Base-by-base conservation (phyloP, 2,329 filamentous ascomycete genomes). In the Penicillium sp. region DNA sequence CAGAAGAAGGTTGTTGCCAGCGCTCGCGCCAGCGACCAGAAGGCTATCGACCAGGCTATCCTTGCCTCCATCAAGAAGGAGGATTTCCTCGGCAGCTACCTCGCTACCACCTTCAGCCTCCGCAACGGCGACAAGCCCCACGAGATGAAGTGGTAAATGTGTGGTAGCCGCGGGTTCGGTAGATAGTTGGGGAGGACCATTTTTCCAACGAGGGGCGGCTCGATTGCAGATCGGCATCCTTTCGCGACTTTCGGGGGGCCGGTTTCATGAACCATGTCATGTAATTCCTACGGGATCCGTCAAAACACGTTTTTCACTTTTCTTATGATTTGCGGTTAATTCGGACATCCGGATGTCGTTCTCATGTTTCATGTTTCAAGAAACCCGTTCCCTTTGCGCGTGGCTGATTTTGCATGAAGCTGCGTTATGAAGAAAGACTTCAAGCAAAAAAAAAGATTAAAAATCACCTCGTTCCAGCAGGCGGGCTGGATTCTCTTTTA, bases 111-210 rank as follows among this genome's bases (percentile, higher is more conserved):
- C 79, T 99, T 99, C 90, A 96, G 90, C 88, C 89, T 99, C 82
- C 90, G 93, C 84, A 97, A 93, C 86, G 94, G 94, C 77, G 93
- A 99, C 87, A 93, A 93, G 89, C 94, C 94, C 83, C 94, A 99
- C 85, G 91, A 96, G 88, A 97, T 99, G 94, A 90, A 91, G 83
- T 99, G 93, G 88, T 99, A 97, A 83, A 87, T 73, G 66, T 65
- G 70, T 65, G 68, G 70, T 68, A 67, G 73, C 71, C 70, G 72
- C 68, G 70, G 73, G 73, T 73, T 73, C 71, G 72, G 71, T 75
- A 73, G 68, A 72, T 70, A 69, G 62, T 69, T 72, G 70, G 71
- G 70, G 72, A 72, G 71, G 71, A 69, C 67, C 68, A 67, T 70
- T 68, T 69, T 68, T 66, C 64, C 62, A 67, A 67, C 65, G 71